Percentiles rank a stretch among this genome's conserved stretches.
phyloP scores from a whole-genome alignment of 2,329 filamentous ascomycete genomes.

The Colletotrichum gigasporum region DNA sequence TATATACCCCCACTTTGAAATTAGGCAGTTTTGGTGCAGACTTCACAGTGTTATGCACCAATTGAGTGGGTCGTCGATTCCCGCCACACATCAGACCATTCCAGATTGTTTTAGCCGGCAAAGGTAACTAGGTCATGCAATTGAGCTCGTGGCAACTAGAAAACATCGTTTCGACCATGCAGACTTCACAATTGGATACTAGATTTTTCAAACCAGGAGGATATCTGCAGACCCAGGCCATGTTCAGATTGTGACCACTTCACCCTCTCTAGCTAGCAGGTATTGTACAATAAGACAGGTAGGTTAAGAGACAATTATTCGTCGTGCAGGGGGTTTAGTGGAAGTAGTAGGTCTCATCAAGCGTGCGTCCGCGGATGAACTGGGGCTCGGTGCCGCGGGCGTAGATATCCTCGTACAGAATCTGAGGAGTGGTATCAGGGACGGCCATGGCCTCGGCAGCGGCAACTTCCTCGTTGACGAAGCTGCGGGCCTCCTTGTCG shows the following conservation, averaged over 20 bases:
- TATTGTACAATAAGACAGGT: constrained; percentile 34
- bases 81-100: too few relatives aligned
- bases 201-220: constrained; percentile 21
- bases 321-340: constrained; percentile 48
- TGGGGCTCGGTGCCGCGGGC: constrained; percentile 86
- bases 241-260: constrained; percentile 32
- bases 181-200: neutral
- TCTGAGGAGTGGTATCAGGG: constrained; percentile 82
- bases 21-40: neutral
- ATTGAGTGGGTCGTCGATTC: too few relatives aligned
- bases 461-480: constrained; percentile 90
- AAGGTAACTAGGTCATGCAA: too few relatives aligned
- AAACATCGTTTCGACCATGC: neutral
- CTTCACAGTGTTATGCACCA: neutral
- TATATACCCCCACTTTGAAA: neutral
- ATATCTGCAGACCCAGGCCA: constrained; percentile 30
- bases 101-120: too few relatives aligned
- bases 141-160: neutral
- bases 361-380: constrained; percentile 86
- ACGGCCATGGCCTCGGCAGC: constrained; percentile 86
- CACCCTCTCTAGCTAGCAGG: constrained; percentile 34
- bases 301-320: constrained; percentile 33
- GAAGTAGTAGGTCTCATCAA: constrained; percentile 96
- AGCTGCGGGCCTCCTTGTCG: constrained; percentile 89
- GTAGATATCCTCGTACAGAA: constrained; percentile 97